A percentile compares a stretch with the other conserved stretches of the same genome.
Conservation (phyloP, 345 rosid genomes). For the Populus pruinosa region DNA sequence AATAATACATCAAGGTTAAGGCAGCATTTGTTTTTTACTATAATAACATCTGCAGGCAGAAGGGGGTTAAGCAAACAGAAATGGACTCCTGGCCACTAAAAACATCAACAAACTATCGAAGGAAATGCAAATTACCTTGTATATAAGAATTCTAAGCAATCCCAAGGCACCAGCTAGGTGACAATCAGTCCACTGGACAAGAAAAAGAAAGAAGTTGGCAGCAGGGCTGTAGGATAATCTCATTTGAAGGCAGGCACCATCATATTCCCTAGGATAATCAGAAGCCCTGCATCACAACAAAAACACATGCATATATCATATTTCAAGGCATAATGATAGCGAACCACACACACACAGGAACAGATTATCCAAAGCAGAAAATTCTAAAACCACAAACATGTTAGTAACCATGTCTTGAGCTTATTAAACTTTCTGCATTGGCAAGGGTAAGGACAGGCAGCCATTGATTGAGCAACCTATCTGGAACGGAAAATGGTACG, state of each 20-base stretch:
- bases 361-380: background rate
- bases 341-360: background rate
- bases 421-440: background rate
- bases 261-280: conserved; percentile 73
- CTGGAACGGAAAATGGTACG: background rate
- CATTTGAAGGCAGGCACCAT: conserved; percentile 93
- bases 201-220: conserved; percentile 82
- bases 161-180: conserved; percentile 88
- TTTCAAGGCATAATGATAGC: background rate
- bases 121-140: conserved; percentile 47
- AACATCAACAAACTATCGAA: background rate
- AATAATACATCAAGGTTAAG: conserved; percentile 2
- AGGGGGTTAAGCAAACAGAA: background rate
- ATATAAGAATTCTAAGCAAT: conserved; percentile 79
- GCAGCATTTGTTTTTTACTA: background rate
- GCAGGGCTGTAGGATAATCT: conserved; percentile 89
- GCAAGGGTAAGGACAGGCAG: background rate
- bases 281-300: conserved; percentile 62
- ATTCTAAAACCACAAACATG: background rate
- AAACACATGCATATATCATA: background rate
- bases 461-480: background rate
- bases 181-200: conserved; percentile 94
- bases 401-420: background rate
- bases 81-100: background rate
- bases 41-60: background rate